Evolutionary conservation across 1,284 basidiomycete species (phyloP).

Genomic region (Pseudozyma hubeiensis): DNA sequence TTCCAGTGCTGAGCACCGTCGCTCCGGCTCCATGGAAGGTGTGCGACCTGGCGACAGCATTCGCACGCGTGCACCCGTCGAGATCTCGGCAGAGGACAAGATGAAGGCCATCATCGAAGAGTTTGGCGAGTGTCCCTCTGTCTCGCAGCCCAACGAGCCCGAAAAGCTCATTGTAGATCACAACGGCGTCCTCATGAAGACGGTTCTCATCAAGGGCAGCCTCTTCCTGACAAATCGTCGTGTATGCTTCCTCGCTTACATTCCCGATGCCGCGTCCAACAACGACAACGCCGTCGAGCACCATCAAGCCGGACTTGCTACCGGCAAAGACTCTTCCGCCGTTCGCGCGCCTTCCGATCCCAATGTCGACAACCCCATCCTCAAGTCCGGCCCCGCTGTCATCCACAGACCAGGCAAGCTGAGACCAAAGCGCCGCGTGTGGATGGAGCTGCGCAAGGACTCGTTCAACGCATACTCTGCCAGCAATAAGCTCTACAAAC

Average conservation of each 20-base stretch:
- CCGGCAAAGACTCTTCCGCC: neutral
- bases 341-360: constrained; percentile 25
- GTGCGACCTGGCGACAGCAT: constrained; percentile 20
- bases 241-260: constrained; percentile 59
- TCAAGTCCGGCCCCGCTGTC: constrained; percentile 54
- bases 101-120: constrained; percentile 54
- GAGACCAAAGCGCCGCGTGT: constrained; percentile 51
- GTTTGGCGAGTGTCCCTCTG: constrained; percentile 53
- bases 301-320: neutral
- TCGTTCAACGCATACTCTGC: constrained; percentile 56
- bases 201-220: constrained; percentile 59
- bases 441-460: constrained; percentile 56
- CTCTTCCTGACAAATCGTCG: constrained; percentile 58
- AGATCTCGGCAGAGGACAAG: constrained; percentile 41
- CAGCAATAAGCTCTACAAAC: constrained; percentile 60
- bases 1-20: constrained; percentile 16
- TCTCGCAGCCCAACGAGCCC: constrained; percentile 28
- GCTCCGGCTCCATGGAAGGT: constrained; percentile 26
- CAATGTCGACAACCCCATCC: constrained; percentile 41
- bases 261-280: constrained; percentile 28
- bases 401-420: constrained; percentile 52
- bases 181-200: constrained; percentile 52
- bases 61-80: constrained; percentile 14
- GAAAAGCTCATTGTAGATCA: constrained; percentile 50
- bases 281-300: constrained; percentile 2